Evolutionary conservation across 2,329 filamentous ascomycete species (phyloP).

Genomic region (Corniculantispora saksenae): DNA sequence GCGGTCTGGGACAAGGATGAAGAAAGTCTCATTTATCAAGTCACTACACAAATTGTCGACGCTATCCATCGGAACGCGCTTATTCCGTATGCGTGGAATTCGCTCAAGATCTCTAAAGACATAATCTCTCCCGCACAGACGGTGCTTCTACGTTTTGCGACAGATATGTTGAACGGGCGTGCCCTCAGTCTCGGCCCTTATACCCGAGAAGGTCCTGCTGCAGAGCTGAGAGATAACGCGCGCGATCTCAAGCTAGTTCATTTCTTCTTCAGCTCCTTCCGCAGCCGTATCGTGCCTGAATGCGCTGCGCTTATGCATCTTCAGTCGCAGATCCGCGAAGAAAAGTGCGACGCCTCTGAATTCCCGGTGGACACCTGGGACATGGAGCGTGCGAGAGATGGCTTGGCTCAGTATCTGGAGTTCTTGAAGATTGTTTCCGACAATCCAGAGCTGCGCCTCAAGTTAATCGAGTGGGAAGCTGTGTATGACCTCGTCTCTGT

Average conservation of each 20-base stretch:
- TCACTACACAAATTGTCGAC: conserved; percentile 94
- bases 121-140: conserved; percentile 95
- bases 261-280: conserved; percentile 90
- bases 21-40: conserved; percentile 91
- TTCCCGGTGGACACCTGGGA: conserved; percentile 97
- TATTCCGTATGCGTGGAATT: conserved; percentile 89
- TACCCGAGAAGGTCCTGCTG: conserved; percentile 41
- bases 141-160: conserved; percentile 86
- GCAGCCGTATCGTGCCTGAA: conserved; percentile 88
- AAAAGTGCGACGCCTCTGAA: conserved; percentile 74
- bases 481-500: conserved; percentile 86
- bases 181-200: conserved; percentile 41
- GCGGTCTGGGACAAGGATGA: conserved; percentile 96
- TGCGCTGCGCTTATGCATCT: conserved; percentile 93
- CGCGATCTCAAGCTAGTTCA: conserved; percentile 69
- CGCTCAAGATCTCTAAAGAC: conserved; percentile 88
- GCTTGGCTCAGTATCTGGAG: conserved; percentile 89
- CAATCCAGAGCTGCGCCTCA: conserved; percentile 76
- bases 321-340: conserved; percentile 83
- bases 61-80: conserved; percentile 86
- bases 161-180: conserved; percentile 76
- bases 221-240: conserved; percentile 53
- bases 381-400: conserved; percentile 95
- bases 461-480: conserved; percentile 89
- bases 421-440: conserved; percentile 90